These are phyloP conservation scores for Meredithiella fracta DNA, from an alignment of 2,329 filamentous ascomycete species.

Conservation along the genomic window DNA sequence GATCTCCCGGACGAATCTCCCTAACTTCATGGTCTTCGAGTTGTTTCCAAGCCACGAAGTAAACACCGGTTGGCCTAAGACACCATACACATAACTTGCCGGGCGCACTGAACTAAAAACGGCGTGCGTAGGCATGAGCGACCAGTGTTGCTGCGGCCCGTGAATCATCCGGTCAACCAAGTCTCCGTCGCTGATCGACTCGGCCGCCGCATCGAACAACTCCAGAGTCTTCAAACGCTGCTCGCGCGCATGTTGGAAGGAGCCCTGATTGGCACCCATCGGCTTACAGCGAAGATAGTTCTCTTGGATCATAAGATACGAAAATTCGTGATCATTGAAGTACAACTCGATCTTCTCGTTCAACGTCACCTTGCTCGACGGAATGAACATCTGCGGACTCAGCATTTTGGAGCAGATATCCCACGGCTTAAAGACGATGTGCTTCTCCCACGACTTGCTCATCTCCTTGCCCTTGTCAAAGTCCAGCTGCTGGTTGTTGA, in stretches of 20 bases:
- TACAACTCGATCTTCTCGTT: slow-evolving; percentile 98
- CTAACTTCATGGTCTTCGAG: slow-evolving; percentile 66
- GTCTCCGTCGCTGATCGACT: slow-evolving; percentile 95
- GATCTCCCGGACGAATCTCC: slow-evolving; percentile 75
- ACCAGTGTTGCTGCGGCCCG: slow-evolving; percentile 95
- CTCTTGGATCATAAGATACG: slow-evolving; percentile 92
- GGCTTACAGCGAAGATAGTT: slow-evolving; percentile 86
- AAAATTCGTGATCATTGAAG: slow-evolving; percentile 98
- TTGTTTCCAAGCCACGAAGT: slow-evolving; percentile 91
- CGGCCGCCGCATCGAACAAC: slow-evolving; percentile 70
- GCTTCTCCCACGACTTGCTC: slow-evolving; percentile 97
- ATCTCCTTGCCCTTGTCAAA: slow-evolving; percentile 81
- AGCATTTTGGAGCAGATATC: slow-evolving; percentile 93
- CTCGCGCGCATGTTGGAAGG: slow-evolving; percentile 45
- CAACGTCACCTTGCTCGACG: slow-evolving; percentile 66
- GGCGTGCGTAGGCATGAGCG: slow-evolving; percentile 89
- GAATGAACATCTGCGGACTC: slow-evolving; percentile 68
- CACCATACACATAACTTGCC: slow-evolving; percentile 71
- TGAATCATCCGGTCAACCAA: slow-evolving; percentile 97
- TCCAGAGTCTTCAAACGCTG: slow-evolving; percentile 70
- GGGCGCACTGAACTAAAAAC: slow-evolving; percentile 89
- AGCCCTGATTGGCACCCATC: slow-evolving; percentile 37
- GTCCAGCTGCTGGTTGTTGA: slow-evolving; percentile 65
- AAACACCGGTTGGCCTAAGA: slow-evolving; percentile 59
- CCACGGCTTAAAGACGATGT: slow-evolving; percentile 92